Conservation (phyloP, 2,329 filamentous ascomycete genomes). For the Phialemoniopsis sp. region DNA sequence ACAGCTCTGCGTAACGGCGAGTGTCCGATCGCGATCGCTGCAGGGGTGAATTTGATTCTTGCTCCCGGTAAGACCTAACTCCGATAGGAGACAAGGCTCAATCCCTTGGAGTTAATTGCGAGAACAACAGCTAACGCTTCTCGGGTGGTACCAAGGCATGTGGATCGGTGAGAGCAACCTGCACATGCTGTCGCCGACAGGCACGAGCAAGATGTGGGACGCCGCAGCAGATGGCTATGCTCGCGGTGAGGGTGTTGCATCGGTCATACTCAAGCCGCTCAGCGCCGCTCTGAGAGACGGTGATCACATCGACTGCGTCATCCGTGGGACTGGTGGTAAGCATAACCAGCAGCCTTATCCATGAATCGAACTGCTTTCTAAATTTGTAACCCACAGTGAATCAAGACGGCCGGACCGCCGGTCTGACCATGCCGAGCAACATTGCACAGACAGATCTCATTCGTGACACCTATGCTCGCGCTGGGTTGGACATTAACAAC, state of each 20-base stretch:
- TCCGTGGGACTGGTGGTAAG: slow-evolving; percentile 36
- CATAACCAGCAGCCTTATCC: too few relatives aligned
- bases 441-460: slow-evolving; percentile 34
- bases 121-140: not conserved
- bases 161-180: slow-evolving; percentile 26
- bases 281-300: slow-evolving; percentile 41
- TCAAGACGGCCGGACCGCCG: slow-evolving; percentile 37
- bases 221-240: slow-evolving; percentile 43
- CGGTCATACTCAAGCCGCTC: slow-evolving; percentile 40
- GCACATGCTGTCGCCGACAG: slow-evolving; percentile 30
- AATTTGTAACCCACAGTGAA: too few relatives aligned
- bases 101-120: too few relatives aligned
- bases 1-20: not conserved
- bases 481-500: slow-evolving; percentile 25
- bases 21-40: not conserved
- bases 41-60: not conserved
- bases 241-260: slow-evolving; percentile 44
- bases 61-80: not conserved
- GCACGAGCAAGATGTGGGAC: slow-evolving; percentile 37
- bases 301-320: slow-evolving; percentile 30
- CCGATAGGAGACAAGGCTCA: not conserved
- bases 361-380: too few relatives aligned
- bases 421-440: slow-evolving; percentile 43
- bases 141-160: too few relatives aligned
- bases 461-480: slow-evolving; percentile 26